Conservation (phyloP, 495 filamentous ascomycete genomes). For the Aspergillus coremiiformis region DNA sequence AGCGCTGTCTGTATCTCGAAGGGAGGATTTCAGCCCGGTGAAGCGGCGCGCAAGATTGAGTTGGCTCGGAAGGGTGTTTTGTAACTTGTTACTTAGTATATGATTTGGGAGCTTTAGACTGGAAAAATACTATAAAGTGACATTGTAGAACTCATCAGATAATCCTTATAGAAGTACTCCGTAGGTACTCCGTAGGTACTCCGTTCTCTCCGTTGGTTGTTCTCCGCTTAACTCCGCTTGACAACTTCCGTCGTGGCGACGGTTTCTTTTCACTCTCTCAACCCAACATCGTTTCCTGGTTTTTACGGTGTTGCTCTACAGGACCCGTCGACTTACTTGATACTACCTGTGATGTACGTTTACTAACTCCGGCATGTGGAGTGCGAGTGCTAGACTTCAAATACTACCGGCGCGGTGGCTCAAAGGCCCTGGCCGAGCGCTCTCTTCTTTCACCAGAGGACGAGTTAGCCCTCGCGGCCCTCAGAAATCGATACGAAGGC, state of each 20-base stretch:
- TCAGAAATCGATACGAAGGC: constrained; percentile 26
- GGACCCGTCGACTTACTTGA: too few species aligned
- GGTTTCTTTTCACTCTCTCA: background rate
- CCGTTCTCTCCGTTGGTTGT: too few species aligned
- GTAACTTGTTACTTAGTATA: constrained; percentile 30
- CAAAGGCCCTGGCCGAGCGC: constrained; percentile 19
- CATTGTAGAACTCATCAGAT: too few species aligned
- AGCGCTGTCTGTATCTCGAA: constrained; percentile 73
- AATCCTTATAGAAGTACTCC: too few species aligned
- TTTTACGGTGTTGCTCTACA: background rate
- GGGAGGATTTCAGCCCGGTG: constrained; percentile 69
- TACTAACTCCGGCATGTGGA: constrained; percentile 22
- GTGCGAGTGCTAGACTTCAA: constrained; percentile 21
- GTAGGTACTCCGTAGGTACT: too few species aligned
- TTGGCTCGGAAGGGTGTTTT: constrained; percentile 77
- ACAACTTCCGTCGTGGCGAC: background rate
- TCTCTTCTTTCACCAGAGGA: constrained; percentile 25
- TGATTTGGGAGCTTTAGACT: background rate
- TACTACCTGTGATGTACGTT: background rate
- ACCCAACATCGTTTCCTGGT: background rate
- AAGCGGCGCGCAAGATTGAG: constrained; percentile 71
- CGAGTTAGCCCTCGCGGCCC: constrained; percentile 23
- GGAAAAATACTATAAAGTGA: too few species aligned
- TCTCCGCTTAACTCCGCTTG: too few species aligned
- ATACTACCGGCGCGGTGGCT: constrained; percentile 16